Evolutionary conservation across 2,329 filamentous ascomycete species (phyloP), one percentile per base, ranked within the genome.

Genomic region (Aspergillus oerlinghausenensis): DNA sequence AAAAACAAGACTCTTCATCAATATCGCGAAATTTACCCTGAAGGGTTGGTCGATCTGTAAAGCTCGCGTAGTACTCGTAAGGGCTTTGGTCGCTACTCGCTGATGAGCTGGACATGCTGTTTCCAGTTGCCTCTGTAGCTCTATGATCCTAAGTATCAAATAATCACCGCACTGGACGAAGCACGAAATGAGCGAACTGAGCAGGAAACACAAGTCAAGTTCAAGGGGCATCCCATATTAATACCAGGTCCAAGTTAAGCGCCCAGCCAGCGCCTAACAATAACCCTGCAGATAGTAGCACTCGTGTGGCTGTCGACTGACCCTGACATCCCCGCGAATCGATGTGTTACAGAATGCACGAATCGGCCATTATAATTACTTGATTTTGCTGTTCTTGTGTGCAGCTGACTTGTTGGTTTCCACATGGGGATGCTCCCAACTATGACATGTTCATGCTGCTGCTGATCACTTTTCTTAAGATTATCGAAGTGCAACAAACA

Each of bases 1-100:
- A 50, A 56, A 76, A 76, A 56, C 71, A 59, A 3, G 26, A 51
- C 11, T 65, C 56, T 23, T 75, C 66, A 42, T 78, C 75, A 23
- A 77, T 75, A 54, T 76, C 63, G 23, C 67, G 59, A 54, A 76
- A 75, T 45, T 65, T 68, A 14, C 62, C 52, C 28, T 48, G 54
- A 6, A 73, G 49, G 32, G 55, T 56, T 8, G 61, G 61, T 14
- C 60, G 57, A 9, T 21, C 51, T 9, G 56, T 54, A 28, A 72
- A 62, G 32, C 65, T 66, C 11, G 67, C 63, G 60, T 75, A 75
- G 52, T 74, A 75, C 42, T 69, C 63, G 14, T 60, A 56, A 3
- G 71, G 65, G 4, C 56, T 60, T 50, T 65, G 62, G 29, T 52
- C 52, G 38, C 48, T 55, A 40, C 35, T 53, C 14, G 55, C 43